Conservation (phyloP, 2,329 filamentous ascomycete genomes). For the Apiospora rasikravindrae region DNA sequence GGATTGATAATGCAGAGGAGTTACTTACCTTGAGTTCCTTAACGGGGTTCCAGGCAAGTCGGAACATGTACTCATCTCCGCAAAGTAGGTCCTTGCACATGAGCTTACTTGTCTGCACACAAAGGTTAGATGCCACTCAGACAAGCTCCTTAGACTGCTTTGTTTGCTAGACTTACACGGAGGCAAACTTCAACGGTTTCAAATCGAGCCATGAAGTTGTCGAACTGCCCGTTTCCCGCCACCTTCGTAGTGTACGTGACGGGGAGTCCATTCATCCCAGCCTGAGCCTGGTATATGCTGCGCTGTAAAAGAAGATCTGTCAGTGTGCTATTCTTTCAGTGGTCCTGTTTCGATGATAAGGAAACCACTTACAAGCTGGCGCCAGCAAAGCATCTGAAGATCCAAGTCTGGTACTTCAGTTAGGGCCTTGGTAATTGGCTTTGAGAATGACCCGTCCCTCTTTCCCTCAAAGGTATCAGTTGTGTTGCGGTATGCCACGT, state of each 20-base stretch:
- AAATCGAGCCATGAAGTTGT: not conserved
- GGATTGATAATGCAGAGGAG: not conserved
- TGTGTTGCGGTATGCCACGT: not conserved
- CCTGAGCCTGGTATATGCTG: not conserved
- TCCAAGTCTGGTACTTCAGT: not conserved
- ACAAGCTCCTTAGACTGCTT: not conserved
- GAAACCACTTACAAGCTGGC: not conserved
- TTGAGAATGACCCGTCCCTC: not conserved
- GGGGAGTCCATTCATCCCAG: not conserved
- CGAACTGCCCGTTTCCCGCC: not conserved
- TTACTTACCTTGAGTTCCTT: not conserved
- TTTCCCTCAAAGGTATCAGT: not conserved
- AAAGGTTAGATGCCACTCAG: not conserved
- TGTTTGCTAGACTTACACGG: not conserved
- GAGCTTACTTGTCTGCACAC: not conserved
- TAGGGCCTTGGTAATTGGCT: not conserved
- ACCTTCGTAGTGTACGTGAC: not conserved
- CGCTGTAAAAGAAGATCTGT: not conserved
- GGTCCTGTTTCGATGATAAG: no score
- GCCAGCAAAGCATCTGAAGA: not conserved
- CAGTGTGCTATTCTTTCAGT: not conserved
- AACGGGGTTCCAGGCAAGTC: not conserved
- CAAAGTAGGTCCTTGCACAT: not conserved
- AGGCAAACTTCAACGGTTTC: not conserved
- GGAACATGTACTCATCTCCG: not conserved